phyloP scores from a whole-genome alignment of 2,329 filamentous ascomycete genomes.

The Xylaria sp. region DNA sequence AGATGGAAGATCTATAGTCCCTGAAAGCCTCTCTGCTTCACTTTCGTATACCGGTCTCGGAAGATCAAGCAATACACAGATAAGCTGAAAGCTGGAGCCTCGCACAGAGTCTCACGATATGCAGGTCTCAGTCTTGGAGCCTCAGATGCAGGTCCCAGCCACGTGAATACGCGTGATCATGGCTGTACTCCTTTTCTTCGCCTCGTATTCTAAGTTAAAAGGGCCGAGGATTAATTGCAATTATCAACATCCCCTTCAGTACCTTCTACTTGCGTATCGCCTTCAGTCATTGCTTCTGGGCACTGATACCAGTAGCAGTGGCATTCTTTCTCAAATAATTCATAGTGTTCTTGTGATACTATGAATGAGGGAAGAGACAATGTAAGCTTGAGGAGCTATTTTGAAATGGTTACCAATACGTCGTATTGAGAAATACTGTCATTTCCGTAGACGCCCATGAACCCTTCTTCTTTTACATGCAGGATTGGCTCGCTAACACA shows the following conservation, averaged over 20 bases:
- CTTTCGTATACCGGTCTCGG: too few relatives aligned
- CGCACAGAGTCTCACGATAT: too few relatives aligned
- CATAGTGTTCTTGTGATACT: not conserved
- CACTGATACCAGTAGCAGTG: not conserved
- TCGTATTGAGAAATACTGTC: not conserved
- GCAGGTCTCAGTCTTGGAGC: too few relatives aligned
- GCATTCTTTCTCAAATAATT: not conserved
- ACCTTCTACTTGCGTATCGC: not conserved
- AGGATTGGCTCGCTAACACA: not conserved
- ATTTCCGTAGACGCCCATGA: not conserved
- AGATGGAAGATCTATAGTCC: too few relatives aligned
- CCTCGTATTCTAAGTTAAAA: not conserved
- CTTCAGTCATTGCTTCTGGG: not conserved
- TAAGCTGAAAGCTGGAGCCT: too few relatives aligned
- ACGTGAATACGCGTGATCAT: too few relatives aligned
- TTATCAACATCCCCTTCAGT: not conserved
- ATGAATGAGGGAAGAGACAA: too few relatives aligned
- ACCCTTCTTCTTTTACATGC: not conserved
- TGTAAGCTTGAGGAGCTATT: not conserved
- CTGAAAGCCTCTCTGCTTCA: too few relatives aligned
- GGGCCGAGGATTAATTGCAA: not conserved
- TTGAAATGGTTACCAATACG: not conserved
- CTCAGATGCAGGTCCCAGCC: too few relatives aligned
- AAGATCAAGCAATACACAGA: too few relatives aligned
- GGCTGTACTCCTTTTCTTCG: too few relatives aligned